Evolutionary conservation across 805 yeast genomes (phyloP).

Genomic region (Saccharomycopsis sp.): DNA sequence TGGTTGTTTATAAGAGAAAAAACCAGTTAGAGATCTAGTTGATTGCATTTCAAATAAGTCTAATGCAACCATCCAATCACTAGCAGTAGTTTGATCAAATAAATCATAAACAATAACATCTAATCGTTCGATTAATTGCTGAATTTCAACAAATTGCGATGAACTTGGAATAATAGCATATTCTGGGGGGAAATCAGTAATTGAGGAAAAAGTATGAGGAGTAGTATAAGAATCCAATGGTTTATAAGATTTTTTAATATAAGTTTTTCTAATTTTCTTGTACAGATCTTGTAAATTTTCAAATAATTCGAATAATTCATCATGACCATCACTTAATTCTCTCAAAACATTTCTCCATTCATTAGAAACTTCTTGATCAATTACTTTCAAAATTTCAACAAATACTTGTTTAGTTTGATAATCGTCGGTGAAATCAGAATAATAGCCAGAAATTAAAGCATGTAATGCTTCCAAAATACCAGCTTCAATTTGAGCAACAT

Average conservation of each 20-base stretch:
- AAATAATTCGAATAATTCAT: conserved; percentile 28
- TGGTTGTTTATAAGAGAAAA: conserved; percentile 47
- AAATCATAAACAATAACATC: conserved; percentile 56
- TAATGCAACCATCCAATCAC: conserved; percentile 75
- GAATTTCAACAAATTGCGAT: conserved; percentile 37
- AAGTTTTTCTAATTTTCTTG: conserved; percentile 58
- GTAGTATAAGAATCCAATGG: conserved; percentile 42
- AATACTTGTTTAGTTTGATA: conserved; percentile 50
- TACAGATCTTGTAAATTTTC: conserved; percentile 38
- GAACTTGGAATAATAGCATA: conserved; percentile 35
- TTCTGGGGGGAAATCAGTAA: conserved; percentile 41
- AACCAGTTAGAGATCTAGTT: conserved; percentile 45
- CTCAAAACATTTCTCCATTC: conserved; percentile 41
- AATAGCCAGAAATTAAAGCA: conserved; percentile 65
- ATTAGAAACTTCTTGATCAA: conserved; percentile 55
- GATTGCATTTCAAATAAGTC: conserved; percentile 68
- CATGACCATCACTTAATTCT: conserved; percentile 25
- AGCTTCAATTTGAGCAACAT: conserved; percentile 70
- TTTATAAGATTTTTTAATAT: conserved; percentile 62
- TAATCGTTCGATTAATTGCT: conserved; percentile 53
- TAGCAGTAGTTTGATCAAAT: conserved; percentile 48
- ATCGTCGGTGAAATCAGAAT: conserved; percentile 68
- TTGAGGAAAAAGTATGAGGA: conserved; percentile 35
- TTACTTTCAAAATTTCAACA: conserved; percentile 55
- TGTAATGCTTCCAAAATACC: conserved; percentile 74